Conservation (phyloP, 2,329 filamentous ascomycete species). For the Aspergillus candidus region DNA sequence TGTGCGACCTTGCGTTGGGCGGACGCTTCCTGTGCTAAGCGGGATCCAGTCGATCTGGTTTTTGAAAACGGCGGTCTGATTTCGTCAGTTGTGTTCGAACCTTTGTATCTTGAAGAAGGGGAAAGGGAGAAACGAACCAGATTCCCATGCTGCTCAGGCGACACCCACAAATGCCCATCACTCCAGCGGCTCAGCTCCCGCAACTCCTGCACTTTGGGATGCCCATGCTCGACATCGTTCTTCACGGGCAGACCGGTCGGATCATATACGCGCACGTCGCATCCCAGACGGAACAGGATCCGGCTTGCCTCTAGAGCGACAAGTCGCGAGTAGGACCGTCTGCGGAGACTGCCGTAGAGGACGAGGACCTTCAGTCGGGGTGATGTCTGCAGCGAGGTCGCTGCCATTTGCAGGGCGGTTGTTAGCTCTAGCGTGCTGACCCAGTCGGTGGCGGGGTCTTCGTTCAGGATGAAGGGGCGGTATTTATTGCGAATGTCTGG, state of each 20-base stretch:
- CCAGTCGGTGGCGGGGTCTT: constrained; percentile 47
- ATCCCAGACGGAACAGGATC: constrained; percentile 59
- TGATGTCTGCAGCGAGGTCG: constrained; percentile 39
- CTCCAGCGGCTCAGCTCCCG: constrained; percentile 57
- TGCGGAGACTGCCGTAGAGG: constrained; percentile 55
- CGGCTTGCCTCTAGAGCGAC: constrained; percentile 55
- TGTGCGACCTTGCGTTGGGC: constrained; percentile 61
- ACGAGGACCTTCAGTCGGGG: constrained; percentile 53
- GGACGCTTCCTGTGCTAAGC: constrained; percentile 54
- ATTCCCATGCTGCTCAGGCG: constrained; percentile 62
- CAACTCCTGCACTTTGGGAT: constrained; percentile 59
- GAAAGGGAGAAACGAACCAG: constrained; percentile 37
- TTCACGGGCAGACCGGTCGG: constrained; percentile 56
- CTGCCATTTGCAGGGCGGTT: constrained; percentile 47
- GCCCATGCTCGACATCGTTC: constrained; percentile 53
- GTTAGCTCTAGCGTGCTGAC: constrained; percentile 51
- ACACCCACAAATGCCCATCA: constrained; percentile 61
- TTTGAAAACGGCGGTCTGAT: constrained; percentile 59
- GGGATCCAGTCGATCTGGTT: constrained; percentile 68
- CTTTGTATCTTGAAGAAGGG: background rate
- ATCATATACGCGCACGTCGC: constrained; percentile 59
- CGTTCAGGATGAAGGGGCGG: constrained; percentile 51
- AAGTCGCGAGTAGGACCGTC: constrained; percentile 54
- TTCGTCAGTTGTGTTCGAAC: too few relatives aligned
- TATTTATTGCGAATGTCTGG: constrained; percentile 43